Conservation (phyloP, 2,329 filamentous ascomycete species). For the Beauveria sp. region DNA sequence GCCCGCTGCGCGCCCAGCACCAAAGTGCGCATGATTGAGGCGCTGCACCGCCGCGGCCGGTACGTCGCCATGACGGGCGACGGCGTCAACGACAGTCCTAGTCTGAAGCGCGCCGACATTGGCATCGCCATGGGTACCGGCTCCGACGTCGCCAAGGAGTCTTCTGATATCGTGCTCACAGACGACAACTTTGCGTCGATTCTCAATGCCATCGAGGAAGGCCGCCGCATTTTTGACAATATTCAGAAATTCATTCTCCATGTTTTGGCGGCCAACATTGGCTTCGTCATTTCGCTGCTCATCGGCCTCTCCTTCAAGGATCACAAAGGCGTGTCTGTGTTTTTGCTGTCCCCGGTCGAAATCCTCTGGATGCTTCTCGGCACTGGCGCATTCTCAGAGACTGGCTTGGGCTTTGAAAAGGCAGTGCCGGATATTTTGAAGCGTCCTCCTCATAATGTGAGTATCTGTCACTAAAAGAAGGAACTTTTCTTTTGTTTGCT, state of each 20-base stretch:
- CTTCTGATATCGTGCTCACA: constrained; percentile 57
- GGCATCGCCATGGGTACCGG: constrained; percentile 65
- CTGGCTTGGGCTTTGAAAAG: constrained; percentile 63
- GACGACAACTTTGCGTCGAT: constrained; percentile 56
- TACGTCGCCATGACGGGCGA: constrained; percentile 66
- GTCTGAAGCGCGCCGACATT: constrained; percentile 58
- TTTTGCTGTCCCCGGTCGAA: constrained; percentile 61
- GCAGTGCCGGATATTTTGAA: constrained; percentile 60
- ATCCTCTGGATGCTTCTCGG: constrained; percentile 72
- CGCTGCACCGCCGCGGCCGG: constrained; percentile 54
- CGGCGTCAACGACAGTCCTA: constrained; percentile 63
- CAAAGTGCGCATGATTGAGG: constrained; percentile 68
- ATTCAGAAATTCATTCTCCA: constrained; percentile 65
- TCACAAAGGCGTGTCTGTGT: constrained; percentile 52
- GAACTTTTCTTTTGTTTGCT: neutral
- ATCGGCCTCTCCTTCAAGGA: constrained; percentile 66
- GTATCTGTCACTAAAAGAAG: constrained; percentile 5
- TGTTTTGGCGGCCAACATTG: constrained; percentile 58
- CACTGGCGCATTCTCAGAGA: constrained; percentile 62
- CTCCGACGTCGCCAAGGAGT: constrained; percentile 63
- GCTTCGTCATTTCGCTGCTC: constrained; percentile 57
- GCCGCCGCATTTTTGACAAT: constrained; percentile 61
- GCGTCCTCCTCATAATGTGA: constrained; percentile 54
- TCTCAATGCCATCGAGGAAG: constrained; percentile 49
- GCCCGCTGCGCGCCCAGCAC: constrained; percentile 64